Evolutionary conservation across 1,284 basidiomycete genomes (phyloP).

Genomic region (Rhodotorula sp.): DNA sequence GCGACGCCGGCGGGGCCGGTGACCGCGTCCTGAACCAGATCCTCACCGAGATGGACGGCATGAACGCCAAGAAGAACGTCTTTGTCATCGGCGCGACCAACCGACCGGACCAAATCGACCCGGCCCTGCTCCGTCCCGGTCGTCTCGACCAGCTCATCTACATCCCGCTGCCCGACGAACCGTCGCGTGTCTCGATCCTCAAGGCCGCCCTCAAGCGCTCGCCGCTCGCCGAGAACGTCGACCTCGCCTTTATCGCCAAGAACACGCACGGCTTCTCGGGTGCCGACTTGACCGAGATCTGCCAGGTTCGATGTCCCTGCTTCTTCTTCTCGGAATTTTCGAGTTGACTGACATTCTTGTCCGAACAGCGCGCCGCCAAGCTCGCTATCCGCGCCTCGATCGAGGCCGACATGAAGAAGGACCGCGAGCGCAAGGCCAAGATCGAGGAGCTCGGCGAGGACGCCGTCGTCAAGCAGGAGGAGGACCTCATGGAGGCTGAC

Average conservation of each 20-base stretch:
- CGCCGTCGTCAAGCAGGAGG: slow-evolving; percentile 61
- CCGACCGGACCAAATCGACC: slow-evolving; percentile 98
- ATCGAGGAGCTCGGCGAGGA: slow-evolving; percentile 66
- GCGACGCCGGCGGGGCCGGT: slow-evolving; percentile 87
- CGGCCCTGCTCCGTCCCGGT: slow-evolving; percentile 94
- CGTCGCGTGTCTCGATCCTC: slow-evolving; percentile 86
- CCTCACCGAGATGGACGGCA: slow-evolving; percentile 97
- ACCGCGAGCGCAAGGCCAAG: slow-evolving; percentile 77
- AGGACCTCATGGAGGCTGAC: slow-evolving; percentile 54
- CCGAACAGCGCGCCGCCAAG: slow-evolving; percentile 77
- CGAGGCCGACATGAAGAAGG: slow-evolving; percentile 80
- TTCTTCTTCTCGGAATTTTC: neutral
- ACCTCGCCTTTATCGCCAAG: slow-evolving; percentile 85
- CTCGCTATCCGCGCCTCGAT: slow-evolving; percentile 93
- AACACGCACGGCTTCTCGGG: slow-evolving; percentile 97
- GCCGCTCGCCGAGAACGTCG: slow-evolving; percentile 80
- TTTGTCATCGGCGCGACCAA: slow-evolving; percentile 88
- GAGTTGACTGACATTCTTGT: neutral
- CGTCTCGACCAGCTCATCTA: slow-evolving; percentile 73
- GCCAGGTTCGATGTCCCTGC: slow-evolving; percentile 57
- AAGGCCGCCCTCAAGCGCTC: slow-evolving; percentile 89
- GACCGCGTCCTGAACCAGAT: slow-evolving; percentile 62
- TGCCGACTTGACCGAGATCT: slow-evolving; percentile 98
- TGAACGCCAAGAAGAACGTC: slow-evolving; percentile 96
- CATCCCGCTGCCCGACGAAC: slow-evolving; percentile 77